These are phyloP conservation scores for Diaporthe ampelina DNA, from an alignment of 2,329 filamentous ascomycete species.

Conservation along the genomic window DNA sequence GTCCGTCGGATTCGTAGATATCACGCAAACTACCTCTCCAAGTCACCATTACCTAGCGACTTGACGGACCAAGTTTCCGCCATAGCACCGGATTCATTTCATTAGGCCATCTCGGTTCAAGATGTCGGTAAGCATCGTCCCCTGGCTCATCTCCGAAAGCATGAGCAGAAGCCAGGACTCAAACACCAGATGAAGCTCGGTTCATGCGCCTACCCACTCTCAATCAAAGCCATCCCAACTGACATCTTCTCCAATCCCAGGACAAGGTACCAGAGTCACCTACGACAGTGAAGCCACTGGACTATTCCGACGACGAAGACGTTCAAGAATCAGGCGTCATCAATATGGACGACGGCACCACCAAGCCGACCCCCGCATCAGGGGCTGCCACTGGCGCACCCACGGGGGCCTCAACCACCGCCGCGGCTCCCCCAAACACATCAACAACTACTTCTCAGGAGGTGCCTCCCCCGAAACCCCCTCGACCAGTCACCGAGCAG, in stretches of 20 bases:
- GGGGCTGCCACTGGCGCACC: conserved; percentile 46
- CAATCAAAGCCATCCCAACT: conserved; percentile 28
- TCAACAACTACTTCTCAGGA: conserved; percentile 52
- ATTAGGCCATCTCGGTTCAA: conserved; percentile 39
- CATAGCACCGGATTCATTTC: conserved; percentile 10
- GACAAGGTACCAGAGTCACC: conserved; percentile 69
- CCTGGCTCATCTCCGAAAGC: conserved; percentile 41
- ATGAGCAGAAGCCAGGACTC: conserved; percentile 33
- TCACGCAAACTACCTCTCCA: conserved; percentile 1
- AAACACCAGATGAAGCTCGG: conserved; percentile 39
- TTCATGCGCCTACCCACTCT: conserved; percentile 38
- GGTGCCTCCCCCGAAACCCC: conserved; percentile 82
- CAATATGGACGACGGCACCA: conserved; percentile 52
- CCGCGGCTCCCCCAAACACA: conserved; percentile 43
- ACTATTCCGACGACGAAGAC: conserved; percentile 80
- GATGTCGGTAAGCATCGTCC: conserved; percentile 40
- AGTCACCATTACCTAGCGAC: conserved; percentile 9
- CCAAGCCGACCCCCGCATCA: conserved; percentile 42
- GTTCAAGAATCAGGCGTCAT: conserved; percentile 71
- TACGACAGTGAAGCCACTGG: conserved; percentile 74
- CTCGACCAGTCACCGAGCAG: conserved; percentile 83
- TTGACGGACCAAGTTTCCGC: conserved; percentile 8
- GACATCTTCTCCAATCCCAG: conserved; percentile 27
- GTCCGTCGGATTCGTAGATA: background rate
- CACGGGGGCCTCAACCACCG: conserved; percentile 44